A percentile compares a stretch with the other conserved stretches of the same genome.
These are phyloP conservation scores for Rubus parviflorus DNA, from an alignment of 306 rosid genomes.

Conservation along the genomic window DNA sequence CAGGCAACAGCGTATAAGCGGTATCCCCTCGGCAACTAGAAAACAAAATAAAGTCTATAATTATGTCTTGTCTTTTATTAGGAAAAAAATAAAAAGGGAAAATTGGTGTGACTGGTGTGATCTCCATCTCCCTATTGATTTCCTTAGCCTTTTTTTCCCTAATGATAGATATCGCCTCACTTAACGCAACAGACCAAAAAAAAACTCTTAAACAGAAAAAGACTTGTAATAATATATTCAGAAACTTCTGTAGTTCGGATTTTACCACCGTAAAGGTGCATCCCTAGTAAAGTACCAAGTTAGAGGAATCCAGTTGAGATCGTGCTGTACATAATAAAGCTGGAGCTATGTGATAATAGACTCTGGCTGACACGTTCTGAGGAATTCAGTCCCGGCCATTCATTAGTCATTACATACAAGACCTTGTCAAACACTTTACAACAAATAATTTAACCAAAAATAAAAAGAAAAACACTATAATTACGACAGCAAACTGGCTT, in stretches of 20 bases:
- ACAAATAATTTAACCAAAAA: neutral
- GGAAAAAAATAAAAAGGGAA: no score
- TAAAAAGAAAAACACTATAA: neutral
- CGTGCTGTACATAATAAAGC: neutral
- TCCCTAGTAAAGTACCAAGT: neutral
- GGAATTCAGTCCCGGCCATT: neutral
- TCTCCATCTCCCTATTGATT: no score
- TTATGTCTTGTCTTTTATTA: no score
- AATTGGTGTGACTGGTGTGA: no score
- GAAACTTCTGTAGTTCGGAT: neutral
- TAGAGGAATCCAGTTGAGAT: neutral
- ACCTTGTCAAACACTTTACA: neutral
- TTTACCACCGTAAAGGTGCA: neutral
- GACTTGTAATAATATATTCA: no score
- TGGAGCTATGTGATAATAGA: neutral
- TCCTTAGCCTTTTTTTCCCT: no score
- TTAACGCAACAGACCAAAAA: no score
- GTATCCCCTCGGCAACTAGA: no score
- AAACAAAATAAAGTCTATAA: no score
- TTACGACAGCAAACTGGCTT: neutral
- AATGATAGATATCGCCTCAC: no score
- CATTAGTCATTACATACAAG: no score
- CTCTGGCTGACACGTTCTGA: conserved; percentile 2
- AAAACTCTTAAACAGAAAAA: no score
- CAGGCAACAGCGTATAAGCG: neutral